Base-by-base conservation (phyloP, 352 stramenopile genomes). In the Chrysophaeum taylorii region DNA sequence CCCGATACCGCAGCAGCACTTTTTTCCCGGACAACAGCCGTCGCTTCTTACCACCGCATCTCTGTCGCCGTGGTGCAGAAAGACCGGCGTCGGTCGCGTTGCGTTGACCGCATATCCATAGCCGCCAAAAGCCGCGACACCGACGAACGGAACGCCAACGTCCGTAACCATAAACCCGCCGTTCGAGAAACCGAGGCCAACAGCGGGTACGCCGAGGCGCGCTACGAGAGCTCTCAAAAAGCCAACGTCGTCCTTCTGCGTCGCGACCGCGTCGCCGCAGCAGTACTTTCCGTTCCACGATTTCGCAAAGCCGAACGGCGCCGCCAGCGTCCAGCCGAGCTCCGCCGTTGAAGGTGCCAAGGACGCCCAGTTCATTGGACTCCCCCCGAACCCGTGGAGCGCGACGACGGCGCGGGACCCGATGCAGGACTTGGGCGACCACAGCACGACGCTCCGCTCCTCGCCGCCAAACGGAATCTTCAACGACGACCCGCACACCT, bases 181-280 rank as follows among this genome's bases (percentile, higher is more conserved):
- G 52, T 63, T 63, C 9, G 52, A 63, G 52, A 63, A 63, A 12
- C 52, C 52, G 33, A 39, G 27, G 9, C 52, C 52, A 23, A 63
- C n/a, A 7, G 29, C 12, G 25, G 9, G 25, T 2, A 15, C 9
- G 15, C 29, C 27, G 15, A 33, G 12, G 52, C 7, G 9, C 4
- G 36, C 52, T 5, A 63, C 52, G 52, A 63, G 7, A 2, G 25
- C 27, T n/a, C 33, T 25, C 2, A 63, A 12, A n/a, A 39, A 63
- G n/a, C 52, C 52, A 15, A 63, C 52, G 52, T 63, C 52, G 52
- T 63, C 52, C 7, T 41, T 15, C 2, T 23, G 7, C 29, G 4
- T 2, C 52, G 25, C 33, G 25, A 39, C 9, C 27, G 52, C 14
- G 9, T 7, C 9, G 25, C 52, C 52, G 52, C 52, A 63, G 52